phyloP scores from a whole-genome alignment of 495 filamentous ascomycete genomes.

The Aspergillus hancockii region DNA sequence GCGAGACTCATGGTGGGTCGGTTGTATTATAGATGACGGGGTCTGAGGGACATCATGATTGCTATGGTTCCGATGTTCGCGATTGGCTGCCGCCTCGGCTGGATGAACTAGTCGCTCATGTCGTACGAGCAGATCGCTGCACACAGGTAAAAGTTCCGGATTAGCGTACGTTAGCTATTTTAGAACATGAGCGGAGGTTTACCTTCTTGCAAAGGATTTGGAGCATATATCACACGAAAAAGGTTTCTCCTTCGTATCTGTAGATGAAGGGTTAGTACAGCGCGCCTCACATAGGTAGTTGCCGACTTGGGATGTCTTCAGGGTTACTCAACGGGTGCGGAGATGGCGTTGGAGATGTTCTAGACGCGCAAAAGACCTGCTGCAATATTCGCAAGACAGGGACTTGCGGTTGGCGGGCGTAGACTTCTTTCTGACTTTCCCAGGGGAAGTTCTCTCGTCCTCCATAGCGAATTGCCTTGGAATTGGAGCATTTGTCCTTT shows the following conservation, averaged over 20 bases:
- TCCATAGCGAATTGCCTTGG: conserved; percentile 41
- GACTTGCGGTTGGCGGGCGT: conserved; percentile 46
- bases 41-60: conserved; percentile 38
- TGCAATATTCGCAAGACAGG: conserved; percentile 51
- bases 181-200: conserved; percentile 16
- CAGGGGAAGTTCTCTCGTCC: conserved; percentile 41
- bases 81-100: conserved; percentile 53
- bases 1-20: conserved; percentile 46
- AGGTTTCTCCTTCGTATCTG: conserved; percentile 57
- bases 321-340: conserved; percentile 55
- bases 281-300: conserved; percentile 4
- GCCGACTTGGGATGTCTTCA: conserved; percentile 19
- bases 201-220: conserved; percentile 54
- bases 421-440: conserved; percentile 47
- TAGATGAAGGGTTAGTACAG: conserved; percentile 29
- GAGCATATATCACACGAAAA: conserved; percentile 55
- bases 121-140: conserved; percentile 68
- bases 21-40: conserved; percentile 40
- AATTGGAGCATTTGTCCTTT: conserved; percentile 28
- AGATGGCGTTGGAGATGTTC: conserved; percentile 58
- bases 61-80: conserved; percentile 41
- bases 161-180: conserved; percentile 28
- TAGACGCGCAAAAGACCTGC: conserved; percentile 50
- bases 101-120: conserved; percentile 75
- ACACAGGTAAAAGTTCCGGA: conserved; percentile 27